Evolutionary conservation across 164 flowering plant genomes (phyloP).

Genomic region (Paratinospora sagittata): DNA sequence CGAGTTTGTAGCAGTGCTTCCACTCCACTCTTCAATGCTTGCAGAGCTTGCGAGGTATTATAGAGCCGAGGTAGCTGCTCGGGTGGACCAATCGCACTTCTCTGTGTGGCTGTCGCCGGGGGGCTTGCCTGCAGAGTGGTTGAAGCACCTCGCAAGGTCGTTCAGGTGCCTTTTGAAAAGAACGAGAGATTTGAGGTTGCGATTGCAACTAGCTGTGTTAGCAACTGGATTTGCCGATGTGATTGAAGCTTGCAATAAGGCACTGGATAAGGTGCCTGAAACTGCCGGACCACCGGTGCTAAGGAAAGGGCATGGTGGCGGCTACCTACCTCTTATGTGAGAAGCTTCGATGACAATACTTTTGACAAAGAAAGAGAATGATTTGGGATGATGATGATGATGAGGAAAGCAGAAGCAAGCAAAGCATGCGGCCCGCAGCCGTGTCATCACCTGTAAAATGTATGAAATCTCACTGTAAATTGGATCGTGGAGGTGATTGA

Average conservation of each 20-base stretch:
- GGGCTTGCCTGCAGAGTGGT: slow-evolving; percentile 94
- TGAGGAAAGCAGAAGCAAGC: too few relatives aligned
- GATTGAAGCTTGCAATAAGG: slow-evolving; percentile 49
- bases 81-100: slow-evolving; percentile 93
- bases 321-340: slow-evolving; percentile 89
- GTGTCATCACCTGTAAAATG: background rate
- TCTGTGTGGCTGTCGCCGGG: slow-evolving; percentile 97
- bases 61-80: slow-evolving; percentile 81
- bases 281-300: slow-evolving; percentile 79
- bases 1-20: slow-evolving; percentile 92
- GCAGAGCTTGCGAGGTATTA: slow-evolving; percentile 77
- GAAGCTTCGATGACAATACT: too few relatives aligned
- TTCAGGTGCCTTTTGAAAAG: slow-evolving; percentile 78
- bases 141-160: slow-evolving; percentile 77
- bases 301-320: slow-evolving; percentile 96
- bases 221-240: slow-evolving; percentile 91
- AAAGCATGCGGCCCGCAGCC: too few relatives aligned
- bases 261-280: slow-evolving; percentile 79
- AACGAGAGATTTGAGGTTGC: slow-evolving; percentile 72
- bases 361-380: too few relatives aligned
- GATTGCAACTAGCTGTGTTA: slow-evolving; percentile 57
- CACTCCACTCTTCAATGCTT: slow-evolving; percentile 84
- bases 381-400: background rate
- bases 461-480: background rate
- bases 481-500: background rate